Evolutionary conservation across 768 basidiomycete genomes (phyloP).

Genomic region (Suillus subluteus): DNA sequence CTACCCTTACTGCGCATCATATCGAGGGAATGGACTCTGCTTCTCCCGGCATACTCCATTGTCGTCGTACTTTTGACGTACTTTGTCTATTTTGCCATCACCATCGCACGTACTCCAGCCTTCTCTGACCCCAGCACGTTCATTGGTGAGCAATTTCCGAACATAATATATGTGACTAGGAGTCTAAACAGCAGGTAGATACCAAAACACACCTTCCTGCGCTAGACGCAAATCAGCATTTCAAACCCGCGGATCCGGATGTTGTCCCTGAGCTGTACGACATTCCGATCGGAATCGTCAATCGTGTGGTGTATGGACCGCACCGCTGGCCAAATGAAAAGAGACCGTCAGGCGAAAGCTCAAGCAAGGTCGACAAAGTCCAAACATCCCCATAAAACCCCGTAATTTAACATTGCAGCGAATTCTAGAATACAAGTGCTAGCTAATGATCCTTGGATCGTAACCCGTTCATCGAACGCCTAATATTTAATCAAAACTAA

Average conservation of each 20-base stretch:
- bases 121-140: slow-evolving; percentile 71
- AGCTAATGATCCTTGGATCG: neutral
- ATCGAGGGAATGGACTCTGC: slow-evolving; percentile 83
- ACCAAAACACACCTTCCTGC: slow-evolving; percentile 55
- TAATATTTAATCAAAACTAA: neutral
- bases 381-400: neutral
- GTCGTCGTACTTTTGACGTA: slow-evolving; percentile 76
- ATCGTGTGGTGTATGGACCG: slow-evolving; percentile 65
- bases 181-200: slow-evolving; percentile 46
- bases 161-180: slow-evolving; percentile 15
- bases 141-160: slow-evolving; percentile 51
- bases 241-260: slow-evolving; percentile 47
- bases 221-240: slow-evolving; percentile 46
- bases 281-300: slow-evolving; percentile 81
- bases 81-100: slow-evolving; percentile 74
- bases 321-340: slow-evolving; percentile 1
- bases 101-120: slow-evolving; percentile 68
- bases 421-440: slow-evolving; percentile 6
- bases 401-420: neutral
- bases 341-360: neutral
- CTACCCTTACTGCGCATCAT: slow-evolving; percentile 8
- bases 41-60: slow-evolving; percentile 79
- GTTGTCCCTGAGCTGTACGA: slow-evolving; percentile 74
- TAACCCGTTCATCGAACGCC: neutral
- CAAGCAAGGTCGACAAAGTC: neutral